Conservation (phyloP, 108 stramenopile genomes). For the Epithemia pelagica region DNA sequence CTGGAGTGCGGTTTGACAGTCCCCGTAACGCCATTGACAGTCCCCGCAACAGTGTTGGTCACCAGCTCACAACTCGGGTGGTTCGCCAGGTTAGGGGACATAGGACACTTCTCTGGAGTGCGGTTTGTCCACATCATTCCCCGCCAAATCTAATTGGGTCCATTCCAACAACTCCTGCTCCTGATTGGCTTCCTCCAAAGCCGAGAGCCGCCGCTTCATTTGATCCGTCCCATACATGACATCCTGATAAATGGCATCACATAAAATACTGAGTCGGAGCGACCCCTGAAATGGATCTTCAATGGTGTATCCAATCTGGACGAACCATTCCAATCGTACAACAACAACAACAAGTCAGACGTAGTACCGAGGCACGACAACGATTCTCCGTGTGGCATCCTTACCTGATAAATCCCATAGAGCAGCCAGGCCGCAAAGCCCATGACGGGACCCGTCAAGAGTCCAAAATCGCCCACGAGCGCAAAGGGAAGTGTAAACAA, state of each 20-base stretch:
- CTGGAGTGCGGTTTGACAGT: too few species aligned
- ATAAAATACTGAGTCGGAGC: conserved; percentile 48
- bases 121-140: background rate
- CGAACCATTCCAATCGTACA: too few species aligned
- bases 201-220: background rate
- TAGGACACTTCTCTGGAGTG: background rate
- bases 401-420: conserved; percentile 78
- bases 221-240: conserved; percentile 22
- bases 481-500: conserved; percentile 13
- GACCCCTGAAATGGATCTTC: conserved; percentile 88
- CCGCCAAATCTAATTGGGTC: background rate
- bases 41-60: too few species aligned
- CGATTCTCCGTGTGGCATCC: too few species aligned
- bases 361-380: too few species aligned
- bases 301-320: conserved; percentile 79
- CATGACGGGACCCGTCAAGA: conserved; percentile 69
- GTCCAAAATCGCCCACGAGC: conserved; percentile 38
- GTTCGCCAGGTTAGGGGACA: background rate
- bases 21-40: too few species aligned
- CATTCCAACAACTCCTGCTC: background rate
- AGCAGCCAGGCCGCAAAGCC: conserved; percentile 77
- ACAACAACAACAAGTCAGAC: too few species aligned
- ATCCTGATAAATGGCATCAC: conserved; percentile 55
- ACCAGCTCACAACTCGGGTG: too few species aligned
- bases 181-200: background rate